A percentile compares a stretch with the other conserved stretches of the same genome.
phyloP scores from a whole-genome alignment of 352 stramenopile species.

The Globisporangium recalcitrans region DNA sequence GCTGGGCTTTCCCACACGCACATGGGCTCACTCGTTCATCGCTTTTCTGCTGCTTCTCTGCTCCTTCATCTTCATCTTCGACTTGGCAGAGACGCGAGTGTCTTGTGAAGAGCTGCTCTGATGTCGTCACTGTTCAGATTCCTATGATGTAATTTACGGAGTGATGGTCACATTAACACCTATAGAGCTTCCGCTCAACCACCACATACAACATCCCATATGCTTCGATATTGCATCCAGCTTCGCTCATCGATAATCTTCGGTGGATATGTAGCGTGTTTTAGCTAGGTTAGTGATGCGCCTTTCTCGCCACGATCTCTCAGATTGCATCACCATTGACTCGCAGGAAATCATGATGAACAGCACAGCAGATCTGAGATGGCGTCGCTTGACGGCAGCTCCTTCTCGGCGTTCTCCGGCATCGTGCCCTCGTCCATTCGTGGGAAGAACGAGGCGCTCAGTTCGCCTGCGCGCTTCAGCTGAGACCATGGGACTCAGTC shows the following conservation, averaged over 20 bases:
- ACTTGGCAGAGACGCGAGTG: too few species aligned
- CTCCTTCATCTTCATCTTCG: too few species aligned
- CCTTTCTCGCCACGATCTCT: neutral
- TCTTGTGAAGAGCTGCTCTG: neutral
- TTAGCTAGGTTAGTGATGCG: too few species aligned
- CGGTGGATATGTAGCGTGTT: too few species aligned
- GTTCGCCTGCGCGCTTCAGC: neutral
- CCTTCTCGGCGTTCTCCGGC: neutral
- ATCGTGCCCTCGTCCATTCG: neutral
- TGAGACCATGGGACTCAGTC: slow-evolving; percentile 1
- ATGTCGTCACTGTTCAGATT: neutral
- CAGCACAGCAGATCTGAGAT: neutral
- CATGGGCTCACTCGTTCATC: too few species aligned
- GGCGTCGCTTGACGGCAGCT: neutral
- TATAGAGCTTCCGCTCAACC: neutral
- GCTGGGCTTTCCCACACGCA: too few species aligned
- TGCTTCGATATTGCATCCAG: too few species aligned
- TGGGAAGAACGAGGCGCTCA: neutral
- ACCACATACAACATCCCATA: neutral
- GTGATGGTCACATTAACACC: neutral
- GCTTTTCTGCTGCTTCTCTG: too few species aligned
- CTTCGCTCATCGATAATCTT: too few species aligned
- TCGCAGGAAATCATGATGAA: neutral
- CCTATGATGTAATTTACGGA: neutral
- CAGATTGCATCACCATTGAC: neutral